A percentile compares a stretch with the other conserved stretches of the same genome.
phyloP scores from a whole-genome alignment of 2,329 filamentous ascomycete species.

The Phoma sp. region DNA sequence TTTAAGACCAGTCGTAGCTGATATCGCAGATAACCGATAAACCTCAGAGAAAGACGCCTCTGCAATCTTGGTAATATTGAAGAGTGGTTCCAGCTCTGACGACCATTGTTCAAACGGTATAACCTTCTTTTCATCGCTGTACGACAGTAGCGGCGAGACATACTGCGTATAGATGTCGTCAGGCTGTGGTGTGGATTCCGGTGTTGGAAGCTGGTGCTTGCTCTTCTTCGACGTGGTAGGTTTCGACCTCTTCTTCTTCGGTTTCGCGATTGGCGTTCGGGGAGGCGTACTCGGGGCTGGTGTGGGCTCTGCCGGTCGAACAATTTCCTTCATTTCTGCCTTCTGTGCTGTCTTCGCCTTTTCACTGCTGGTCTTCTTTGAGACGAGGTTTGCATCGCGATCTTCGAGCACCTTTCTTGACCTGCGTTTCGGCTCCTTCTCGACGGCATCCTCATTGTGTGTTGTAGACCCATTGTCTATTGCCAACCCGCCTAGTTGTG shows the following conservation, averaged over 20 bases:
- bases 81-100: conserved; percentile 50
- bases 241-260: conserved; percentile 21
- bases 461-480: background rate
- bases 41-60: conserved; percentile 73
- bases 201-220: conserved; percentile 25
- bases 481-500: conserved; percentile 7
- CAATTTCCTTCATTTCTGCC: background rate
- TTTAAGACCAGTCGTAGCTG: conserved; percentile 29
- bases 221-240: conserved; percentile 18
- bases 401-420: conserved; percentile 18
- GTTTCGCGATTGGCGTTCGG: conserved; percentile 16
- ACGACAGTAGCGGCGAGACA: conserved; percentile 35
- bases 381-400: conserved; percentile 20
- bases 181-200: conserved; percentile 31
- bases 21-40: conserved; percentile 61
- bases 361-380: background rate
- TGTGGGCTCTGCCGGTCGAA: background rate
- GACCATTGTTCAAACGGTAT: conserved; percentile 53
- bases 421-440: conserved; percentile 2
- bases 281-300: background rate
- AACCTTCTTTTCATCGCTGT: conserved; percentile 37
- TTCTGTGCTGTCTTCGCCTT: background rate
- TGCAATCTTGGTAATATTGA: conserved; percentile 66
- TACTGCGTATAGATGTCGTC: conserved; percentile 37
- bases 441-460: background rate